Evolutionary conservation across 306 rosid genomes (phyloP).

Genomic region (Benincasa hispida): DNA sequence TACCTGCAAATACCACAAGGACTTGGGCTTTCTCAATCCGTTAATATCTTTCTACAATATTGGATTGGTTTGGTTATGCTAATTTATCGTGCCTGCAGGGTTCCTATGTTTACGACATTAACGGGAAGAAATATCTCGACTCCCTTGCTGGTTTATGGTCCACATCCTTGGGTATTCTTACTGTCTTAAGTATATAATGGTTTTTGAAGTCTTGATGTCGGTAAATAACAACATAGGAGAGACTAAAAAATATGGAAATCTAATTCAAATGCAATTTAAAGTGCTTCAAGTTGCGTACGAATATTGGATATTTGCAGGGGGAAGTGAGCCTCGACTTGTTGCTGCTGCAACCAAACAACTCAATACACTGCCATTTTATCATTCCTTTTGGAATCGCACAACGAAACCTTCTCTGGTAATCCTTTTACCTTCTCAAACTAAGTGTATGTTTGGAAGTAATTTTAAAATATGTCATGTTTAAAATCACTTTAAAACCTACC

Average conservation of each 20-base stretch:
- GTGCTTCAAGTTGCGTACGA: neutral
- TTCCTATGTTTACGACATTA: conserved; percentile 67
- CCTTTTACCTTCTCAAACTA: conserved; percentile 4
- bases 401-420: conserved; percentile 92
- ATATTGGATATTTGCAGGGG: conserved; percentile 41
- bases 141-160: conserved; percentile 95
- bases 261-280: neutral
- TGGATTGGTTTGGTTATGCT: neutral
- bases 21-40: neutral
- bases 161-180: conserved; percentile 48
- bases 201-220: neutral
- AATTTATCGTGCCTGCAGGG: conserved; percentile 47
- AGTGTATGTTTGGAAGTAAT: too few species aligned
- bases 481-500: neutral
- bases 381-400: conserved; percentile 98
- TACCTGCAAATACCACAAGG: neutral
- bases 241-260: neutral
- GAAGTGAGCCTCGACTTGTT: conserved; percentile 74
- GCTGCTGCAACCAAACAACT: conserved; percentile 76
- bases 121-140: conserved; percentile 87
- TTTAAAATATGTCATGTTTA: neutral
- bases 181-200: neutral
- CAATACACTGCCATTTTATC: conserved; percentile 89
- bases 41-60: neutral
- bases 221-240: neutral